Evolutionary conservation across 164 flowering plant species (phyloP).

Genomic region (Tetrastigma voinierianum): DNA sequence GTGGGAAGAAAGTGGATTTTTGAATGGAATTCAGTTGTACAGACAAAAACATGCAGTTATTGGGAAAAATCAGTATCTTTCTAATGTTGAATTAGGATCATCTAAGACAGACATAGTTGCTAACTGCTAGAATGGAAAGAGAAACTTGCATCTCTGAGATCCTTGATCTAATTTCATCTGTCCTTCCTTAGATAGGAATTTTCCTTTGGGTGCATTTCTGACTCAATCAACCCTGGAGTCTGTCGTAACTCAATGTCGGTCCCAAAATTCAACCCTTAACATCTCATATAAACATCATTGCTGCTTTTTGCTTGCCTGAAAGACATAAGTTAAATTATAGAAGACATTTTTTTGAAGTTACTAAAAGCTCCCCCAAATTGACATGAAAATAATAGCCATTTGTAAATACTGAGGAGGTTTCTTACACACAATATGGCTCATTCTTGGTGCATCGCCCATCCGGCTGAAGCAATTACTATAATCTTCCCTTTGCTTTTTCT

Average conservation of each 20-base stretch:
- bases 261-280: slow-evolving; percentile 46
- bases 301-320: slow-evolving; percentile 64
- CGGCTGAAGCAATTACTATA: slow-evolving; percentile 31
- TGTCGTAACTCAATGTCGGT: slow-evolving; percentile 41
- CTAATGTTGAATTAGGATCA: too few species aligned
- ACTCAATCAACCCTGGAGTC: slow-evolving; percentile 47
- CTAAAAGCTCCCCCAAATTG: not conserved
- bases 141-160: slow-evolving; percentile 45
- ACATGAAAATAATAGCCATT: too few species aligned
- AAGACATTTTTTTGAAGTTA: not conserved
- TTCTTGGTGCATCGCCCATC: slow-evolving; percentile 22
- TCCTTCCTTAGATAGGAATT: slow-evolving; percentile 36
- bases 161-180: slow-evolving; percentile 28
- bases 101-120: too few species aligned
- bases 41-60: too few species aligned
- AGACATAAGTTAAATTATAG: not conserved
- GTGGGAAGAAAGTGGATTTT: too few species aligned
- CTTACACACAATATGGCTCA: slow-evolving; percentile 34
- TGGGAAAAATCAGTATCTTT: too few species aligned
- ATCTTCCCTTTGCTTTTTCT: slow-evolving; percentile 39
- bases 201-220: slow-evolving; percentile 51
- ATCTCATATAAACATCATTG: slow-evolving; percentile 43
- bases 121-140: not conserved
- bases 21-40: too few species aligned
- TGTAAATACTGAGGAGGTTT: not conserved